Evolutionary conservation across 352 stramenopile genomes (phyloP).

Genomic region (Globisporangium parvum): DNA sequence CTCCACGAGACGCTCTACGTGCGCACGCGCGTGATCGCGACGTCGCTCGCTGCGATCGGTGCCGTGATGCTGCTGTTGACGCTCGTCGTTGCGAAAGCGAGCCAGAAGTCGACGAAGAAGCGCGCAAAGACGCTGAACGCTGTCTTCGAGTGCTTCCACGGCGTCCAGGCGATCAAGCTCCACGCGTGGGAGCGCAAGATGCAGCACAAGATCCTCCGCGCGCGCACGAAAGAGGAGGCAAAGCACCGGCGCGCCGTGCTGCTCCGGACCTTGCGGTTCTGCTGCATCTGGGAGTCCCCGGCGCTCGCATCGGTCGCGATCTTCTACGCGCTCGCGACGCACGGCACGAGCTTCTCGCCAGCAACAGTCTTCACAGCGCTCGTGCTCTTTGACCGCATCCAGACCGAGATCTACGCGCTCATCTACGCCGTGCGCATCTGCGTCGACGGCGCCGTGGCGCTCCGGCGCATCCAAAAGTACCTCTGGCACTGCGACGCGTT

Average conservation of each 20-base stretch:
- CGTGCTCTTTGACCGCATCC: slow-evolving; percentile 29
- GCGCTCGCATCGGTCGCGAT: slow-evolving; percentile 28
- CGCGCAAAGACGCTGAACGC: slow-evolving; percentile 26
- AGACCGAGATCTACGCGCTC: slow-evolving; percentile 26
- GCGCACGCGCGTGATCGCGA: slow-evolving; percentile 18
- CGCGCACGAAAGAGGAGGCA: slow-evolving; percentile 24
- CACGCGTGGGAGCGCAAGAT: slow-evolving; percentile 41
- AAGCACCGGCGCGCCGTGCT: slow-evolving; percentile 18
- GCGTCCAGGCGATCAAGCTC: slow-evolving; percentile 35
- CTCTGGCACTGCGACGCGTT: slow-evolving; percentile 8
- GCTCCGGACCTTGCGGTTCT: slow-evolving; percentile 26
- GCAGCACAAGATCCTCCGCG: slow-evolving; percentile 28
- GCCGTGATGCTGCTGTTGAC: slow-evolving; percentile 22
- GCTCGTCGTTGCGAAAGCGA: slow-evolving; percentile 12
- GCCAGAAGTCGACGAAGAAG: slow-evolving; percentile 35
- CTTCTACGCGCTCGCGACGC: slow-evolving; percentile 23
- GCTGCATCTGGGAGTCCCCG: slow-evolving; percentile 29
- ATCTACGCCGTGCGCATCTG: slow-evolving; percentile 26
- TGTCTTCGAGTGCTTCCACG: slow-evolving; percentile 36
- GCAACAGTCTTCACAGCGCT: slow-evolving; percentile 29
- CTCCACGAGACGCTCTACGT: slow-evolving; percentile 24
- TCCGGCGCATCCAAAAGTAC: slow-evolving; percentile 8
- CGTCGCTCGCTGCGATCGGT: slow-evolving; percentile 21
- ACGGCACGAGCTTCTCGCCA: slow-evolving; percentile 19
- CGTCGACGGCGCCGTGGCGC: slow-evolving; percentile 11